Conservation (phyloP, 208 protist species). For the Phytomonas francai region DNA sequence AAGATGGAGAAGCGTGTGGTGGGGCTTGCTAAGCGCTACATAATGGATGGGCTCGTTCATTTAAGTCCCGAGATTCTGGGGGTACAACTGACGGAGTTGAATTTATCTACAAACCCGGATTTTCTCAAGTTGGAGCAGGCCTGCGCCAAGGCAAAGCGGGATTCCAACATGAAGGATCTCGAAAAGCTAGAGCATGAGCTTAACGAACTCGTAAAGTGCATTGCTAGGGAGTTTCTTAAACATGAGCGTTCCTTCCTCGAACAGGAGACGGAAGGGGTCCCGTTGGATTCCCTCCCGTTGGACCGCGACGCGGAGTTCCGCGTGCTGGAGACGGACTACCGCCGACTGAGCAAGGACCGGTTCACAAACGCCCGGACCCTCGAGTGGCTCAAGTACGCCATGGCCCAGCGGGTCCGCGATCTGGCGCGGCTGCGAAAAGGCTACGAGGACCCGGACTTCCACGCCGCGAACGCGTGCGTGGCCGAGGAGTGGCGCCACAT, state of each 20-base stretch:
- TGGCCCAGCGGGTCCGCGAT: constrained; percentile 40
- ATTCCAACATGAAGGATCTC: constrained; percentile 1
- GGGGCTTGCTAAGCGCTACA: constrained; percentile 37
- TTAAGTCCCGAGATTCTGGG: constrained; percentile 67
- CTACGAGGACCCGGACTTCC: constrained; percentile 70
- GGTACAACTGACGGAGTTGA: constrained; percentile 49
- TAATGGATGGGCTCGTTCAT: constrained; percentile 44
- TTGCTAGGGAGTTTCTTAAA: constrained; percentile 55
- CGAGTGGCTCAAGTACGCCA: constrained; percentile 20
- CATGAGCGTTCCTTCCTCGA: constrained; percentile 75
- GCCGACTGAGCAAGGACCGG: constrained; percentile 33
- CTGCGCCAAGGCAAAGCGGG: constrained; percentile 46
- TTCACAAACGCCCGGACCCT: constrained; percentile 25
- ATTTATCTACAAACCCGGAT: constrained; percentile 46
- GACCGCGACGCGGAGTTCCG: constrained; percentile 61
- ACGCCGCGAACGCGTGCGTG: constrained; percentile 55
- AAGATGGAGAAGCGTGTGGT: constrained; percentile 45
- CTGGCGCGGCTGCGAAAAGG: constrained; percentile 58
- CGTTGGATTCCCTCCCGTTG: constrained; percentile 47
- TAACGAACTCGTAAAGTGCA: constrained; percentile 43
- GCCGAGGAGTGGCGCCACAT: constrained; percentile 72
- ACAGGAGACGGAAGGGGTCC: constrained; percentile 55
- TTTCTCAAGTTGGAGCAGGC: constrained; percentile 45
- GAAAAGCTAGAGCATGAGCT: constrained; percentile 36
- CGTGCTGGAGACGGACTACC: constrained; percentile 47